phyloP scores from a whole-genome alignment of 2,329 filamentous ascomycete species.

The Cytospora leucostoma region DNA sequence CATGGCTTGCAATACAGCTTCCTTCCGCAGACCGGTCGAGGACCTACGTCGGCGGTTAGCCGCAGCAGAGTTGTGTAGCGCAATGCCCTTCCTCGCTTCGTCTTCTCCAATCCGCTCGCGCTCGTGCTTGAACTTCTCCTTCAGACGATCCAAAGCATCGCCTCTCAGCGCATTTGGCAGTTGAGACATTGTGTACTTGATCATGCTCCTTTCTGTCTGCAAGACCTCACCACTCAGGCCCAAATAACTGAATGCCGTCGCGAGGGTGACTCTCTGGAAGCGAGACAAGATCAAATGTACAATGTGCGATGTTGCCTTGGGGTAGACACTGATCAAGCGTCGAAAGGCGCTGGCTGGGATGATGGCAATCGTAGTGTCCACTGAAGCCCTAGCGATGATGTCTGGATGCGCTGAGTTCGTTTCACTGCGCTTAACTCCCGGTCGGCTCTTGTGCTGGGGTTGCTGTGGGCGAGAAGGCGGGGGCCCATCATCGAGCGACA shows the following conservation, averaged over 20 bases:
- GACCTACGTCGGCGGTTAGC: slow-evolving; percentile 63
- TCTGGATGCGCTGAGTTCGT: slow-evolving; percentile 89
- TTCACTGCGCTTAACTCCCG: slow-evolving; percentile 46
- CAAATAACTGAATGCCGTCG: slow-evolving; percentile 92
- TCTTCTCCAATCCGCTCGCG: slow-evolving; percentile 78
- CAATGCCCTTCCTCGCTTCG: slow-evolving; percentile 88
- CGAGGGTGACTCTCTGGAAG: slow-evolving; percentile 89
- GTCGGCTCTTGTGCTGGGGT: slow-evolving; percentile 36
- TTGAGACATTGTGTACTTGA: slow-evolving; percentile 87
- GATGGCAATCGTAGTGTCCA: slow-evolving; percentile 97
- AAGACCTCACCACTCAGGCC: slow-evolving; percentile 90
- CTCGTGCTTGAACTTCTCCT: slow-evolving; percentile 89
- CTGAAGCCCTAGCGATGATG: slow-evolving; percentile 91
- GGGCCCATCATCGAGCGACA: slow-evolving; percentile 64
- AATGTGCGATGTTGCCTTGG: slow-evolving; percentile 94
- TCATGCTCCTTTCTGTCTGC: slow-evolving; percentile 90
- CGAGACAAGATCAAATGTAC: slow-evolving; percentile 96
- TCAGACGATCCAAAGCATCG: slow-evolving; percentile 77
- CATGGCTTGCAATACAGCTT: slow-evolving; percentile 72
- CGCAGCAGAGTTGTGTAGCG: slow-evolving; percentile 77
- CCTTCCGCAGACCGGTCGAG: slow-evolving; percentile 74
- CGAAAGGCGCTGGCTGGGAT: slow-evolving; percentile 96
- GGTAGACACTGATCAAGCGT: slow-evolving; percentile 88
- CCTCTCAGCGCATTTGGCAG: slow-evolving; percentile 89
- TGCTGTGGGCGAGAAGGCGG: slow-evolving; percentile 33